These are phyloP conservation scores for Hymenoscyphus occultus DNA, from an alignment of 2,329 filamentous ascomycete species.

Conservation along the genomic window DNA sequence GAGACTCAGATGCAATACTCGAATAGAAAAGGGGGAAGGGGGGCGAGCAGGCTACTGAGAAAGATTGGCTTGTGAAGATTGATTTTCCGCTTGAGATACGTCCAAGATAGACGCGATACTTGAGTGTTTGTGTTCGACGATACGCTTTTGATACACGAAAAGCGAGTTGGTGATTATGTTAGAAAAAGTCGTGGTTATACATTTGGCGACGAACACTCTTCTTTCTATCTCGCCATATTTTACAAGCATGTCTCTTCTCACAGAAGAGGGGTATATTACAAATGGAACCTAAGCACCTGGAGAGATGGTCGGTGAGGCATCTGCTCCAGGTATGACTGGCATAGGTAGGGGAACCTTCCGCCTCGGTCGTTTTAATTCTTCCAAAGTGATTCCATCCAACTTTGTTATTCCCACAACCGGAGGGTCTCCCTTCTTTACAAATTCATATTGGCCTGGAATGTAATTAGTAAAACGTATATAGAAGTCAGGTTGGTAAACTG, in stretches of 20 bases:
- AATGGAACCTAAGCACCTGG: neutral
- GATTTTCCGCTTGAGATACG: too few relatives aligned
- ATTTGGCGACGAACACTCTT: neutral
- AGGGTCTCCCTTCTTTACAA: constrained; percentile 87
- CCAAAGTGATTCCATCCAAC: constrained; percentile 75
- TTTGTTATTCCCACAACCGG: constrained; percentile 92
- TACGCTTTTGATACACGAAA: too few relatives aligned
- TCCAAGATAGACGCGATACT: too few relatives aligned
- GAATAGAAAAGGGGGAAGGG: too few relatives aligned
- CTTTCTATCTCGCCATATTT: constrained; percentile 1
- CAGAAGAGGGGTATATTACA: neutral
- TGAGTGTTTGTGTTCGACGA: too few relatives aligned
- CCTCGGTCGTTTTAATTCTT: constrained; percentile 78
- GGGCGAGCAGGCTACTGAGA: too few relatives aligned
- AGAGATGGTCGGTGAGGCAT: neutral
- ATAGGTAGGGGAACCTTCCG: constrained; percentile 40
- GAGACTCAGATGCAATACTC: too few relatives aligned
- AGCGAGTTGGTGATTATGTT: too few relatives aligned
- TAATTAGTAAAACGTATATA: constrained; percentile 27
- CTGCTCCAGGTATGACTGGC: constrained; percentile 6
- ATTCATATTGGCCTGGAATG: constrained; percentile 75
- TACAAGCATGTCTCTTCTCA: neutral
- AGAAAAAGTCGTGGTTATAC: neutral
- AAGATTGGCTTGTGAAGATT: too few relatives aligned
- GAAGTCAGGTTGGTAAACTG: constrained; percentile 36